Conservation (phyloP, 305 asterid genomes). For the Fraxinus angustifolia region DNA sequence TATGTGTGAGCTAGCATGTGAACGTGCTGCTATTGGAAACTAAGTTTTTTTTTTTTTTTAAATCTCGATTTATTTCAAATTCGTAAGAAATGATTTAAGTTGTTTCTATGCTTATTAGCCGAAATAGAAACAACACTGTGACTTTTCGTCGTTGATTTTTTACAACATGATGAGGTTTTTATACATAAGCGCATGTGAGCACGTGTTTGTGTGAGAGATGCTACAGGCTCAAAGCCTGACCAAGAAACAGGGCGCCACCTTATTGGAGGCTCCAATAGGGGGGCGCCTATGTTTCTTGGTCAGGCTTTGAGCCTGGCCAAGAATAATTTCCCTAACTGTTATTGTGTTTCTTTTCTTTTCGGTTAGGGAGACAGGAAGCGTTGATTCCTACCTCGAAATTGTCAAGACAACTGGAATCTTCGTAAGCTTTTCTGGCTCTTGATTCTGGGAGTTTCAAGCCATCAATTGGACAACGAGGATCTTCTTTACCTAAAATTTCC, state of each 20-base stretch:
- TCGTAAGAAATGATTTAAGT: neutral
- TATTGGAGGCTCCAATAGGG: too few relatives aligned
- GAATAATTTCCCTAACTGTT: neutral
- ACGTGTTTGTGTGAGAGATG: neutral
- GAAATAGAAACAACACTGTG: neutral
- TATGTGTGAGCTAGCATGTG: neutral
- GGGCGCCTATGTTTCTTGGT: too few relatives aligned
- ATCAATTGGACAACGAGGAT: slow-evolving; percentile 75
- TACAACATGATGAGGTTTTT: neutral
- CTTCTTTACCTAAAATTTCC: slow-evolving; percentile 49
- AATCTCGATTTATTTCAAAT: neutral
- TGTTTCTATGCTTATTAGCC: neutral
- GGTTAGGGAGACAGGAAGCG: neutral
- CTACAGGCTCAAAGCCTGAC: too few relatives aligned
- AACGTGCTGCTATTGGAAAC: neutral
- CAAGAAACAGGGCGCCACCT: too few relatives aligned
- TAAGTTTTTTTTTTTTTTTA: neutral
- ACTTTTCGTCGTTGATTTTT: neutral
- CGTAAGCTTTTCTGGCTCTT: slow-evolving; percentile 37
- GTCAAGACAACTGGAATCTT: slow-evolving; percentile 27
- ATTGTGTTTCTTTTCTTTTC: neutral
- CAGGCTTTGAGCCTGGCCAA: too few relatives aligned
- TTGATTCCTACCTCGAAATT: slow-evolving; percentile 48
- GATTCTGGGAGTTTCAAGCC: slow-evolving; percentile 63
- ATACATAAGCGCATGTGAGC: neutral